Percentiles rank a stretch among this genome's conserved stretches.
These are phyloP conservation scores for Gossypium lobatum DNA, from an alignment of 441 rosid species.

Conservation along the genomic window DNA sequence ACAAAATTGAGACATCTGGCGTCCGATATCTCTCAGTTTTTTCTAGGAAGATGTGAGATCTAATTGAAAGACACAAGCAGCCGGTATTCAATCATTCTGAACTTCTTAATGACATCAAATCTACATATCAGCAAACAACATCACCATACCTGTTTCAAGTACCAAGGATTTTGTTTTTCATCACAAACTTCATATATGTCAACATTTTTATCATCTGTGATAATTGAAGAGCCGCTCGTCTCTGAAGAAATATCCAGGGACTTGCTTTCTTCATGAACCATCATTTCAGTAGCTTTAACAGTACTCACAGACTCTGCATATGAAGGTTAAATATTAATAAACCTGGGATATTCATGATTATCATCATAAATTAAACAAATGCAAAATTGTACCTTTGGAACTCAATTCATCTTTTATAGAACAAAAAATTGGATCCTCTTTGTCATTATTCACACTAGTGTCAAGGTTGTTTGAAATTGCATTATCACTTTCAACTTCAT, in stretches of 20 bases:
- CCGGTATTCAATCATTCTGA: neutral
- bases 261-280: slow-evolving; percentile 29
- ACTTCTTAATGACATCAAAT: slow-evolving; percentile 4
- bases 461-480: slow-evolving; percentile 20
- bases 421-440: slow-evolving; percentile 26
- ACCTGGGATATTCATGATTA: slow-evolving; percentile 1
- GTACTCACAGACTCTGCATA: slow-evolving; percentile 33
- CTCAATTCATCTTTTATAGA: slow-evolving; percentile 21
- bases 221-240: slow-evolving; percentile 22
- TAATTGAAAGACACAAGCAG: neutral
- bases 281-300: slow-evolving; percentile 28
- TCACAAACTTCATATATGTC: slow-evolving; percentile 28
- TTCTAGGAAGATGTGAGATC: neutral
- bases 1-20: neutral
- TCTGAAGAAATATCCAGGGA: slow-evolving; percentile 24
- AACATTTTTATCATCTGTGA: slow-evolving; percentile 24
- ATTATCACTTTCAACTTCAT: slow-evolving; percentile 22
- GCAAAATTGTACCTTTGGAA: slow-evolving; percentile 37
- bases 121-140: slow-evolving; percentile 8
- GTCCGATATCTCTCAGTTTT: neutral
- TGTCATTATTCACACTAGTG: slow-evolving; percentile 22
- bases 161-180: slow-evolving; percentile 21
- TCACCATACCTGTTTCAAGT: slow-evolving; percentile 35
- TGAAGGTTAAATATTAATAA: slow-evolving; percentile 2
- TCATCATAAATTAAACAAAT: slow-evolving; percentile 14